Evolutionary conservation across 306 rosid genomes (phyloP), one percentile per base, ranked within the genome.

Genomic region (Oemleria cerasiformis): DNA sequence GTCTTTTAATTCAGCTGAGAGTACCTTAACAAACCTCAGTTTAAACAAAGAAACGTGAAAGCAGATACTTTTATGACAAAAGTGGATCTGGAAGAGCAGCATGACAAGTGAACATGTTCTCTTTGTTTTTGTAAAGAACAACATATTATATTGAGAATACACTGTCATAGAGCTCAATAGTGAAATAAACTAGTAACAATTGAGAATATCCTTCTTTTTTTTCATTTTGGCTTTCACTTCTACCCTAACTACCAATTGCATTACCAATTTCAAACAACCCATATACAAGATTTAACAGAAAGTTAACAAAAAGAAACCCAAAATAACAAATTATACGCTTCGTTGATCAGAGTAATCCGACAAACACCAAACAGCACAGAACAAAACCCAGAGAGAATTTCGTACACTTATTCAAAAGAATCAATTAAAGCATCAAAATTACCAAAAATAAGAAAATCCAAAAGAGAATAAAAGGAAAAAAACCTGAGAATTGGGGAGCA

Each of bases 401-500:
- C 63, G 62, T 40, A 11, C 60, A 49, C 9, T 25, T 9, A 60
- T 38, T 15, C 9, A 17, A 65, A 9, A 45, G 13, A 45, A 38
- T 30, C 36, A 30, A 19, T 9, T 21, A 56, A 5, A 6, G 6
- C 36, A 55, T 21, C 38, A 21, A 23, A 38, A 30, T 20, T 9
- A 39, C 25, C 23, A 15, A 12, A 60, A 7, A 14, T 10, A 15
- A 1, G 0, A 67, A 50, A 25, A 23, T 16, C 19, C 10, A 54
- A 56, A 51, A 42, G 21, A 0, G 7, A 39, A 54, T 8, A 0
- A 23, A 19, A 36, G 12, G 13, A 56, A 0, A 8, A 15, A 38
- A 12, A 92, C 98, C 87, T 82, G 88, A 68, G 86, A 74, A 83
- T 92, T 85, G 36, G 83, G 85, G 16, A 92, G 90, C 98, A 88